Evolutionary conservation across 176 grass and related monocot genomes (phyloP).

Genomic region (Eleusine coracana): DNA sequence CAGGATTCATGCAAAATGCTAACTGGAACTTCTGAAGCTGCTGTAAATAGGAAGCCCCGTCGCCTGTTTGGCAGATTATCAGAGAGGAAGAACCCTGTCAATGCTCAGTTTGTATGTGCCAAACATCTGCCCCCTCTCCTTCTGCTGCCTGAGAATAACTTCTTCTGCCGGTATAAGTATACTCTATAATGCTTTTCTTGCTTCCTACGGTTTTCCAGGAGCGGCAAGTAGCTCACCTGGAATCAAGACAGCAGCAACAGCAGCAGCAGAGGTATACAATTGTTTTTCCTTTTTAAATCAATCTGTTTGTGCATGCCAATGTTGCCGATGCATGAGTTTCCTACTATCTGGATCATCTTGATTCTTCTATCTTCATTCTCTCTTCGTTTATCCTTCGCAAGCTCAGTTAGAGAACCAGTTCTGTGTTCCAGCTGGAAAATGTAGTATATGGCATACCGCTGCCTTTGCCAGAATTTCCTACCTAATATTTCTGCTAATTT

Average conservation of each 20-base stretch:
- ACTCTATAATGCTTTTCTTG: conserved; percentile 18
- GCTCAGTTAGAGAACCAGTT: conserved; percentile 2
- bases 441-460: not conserved
- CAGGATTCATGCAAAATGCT: conserved; percentile 60
- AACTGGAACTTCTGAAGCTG: conserved; percentile 21
- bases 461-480: not conserved
- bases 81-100: conserved; percentile 53
- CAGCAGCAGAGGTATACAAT: conserved; percentile 44
- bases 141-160: not conserved
- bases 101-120: conserved; percentile 53
- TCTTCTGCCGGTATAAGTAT: not conserved
- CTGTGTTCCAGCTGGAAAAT: not conserved
- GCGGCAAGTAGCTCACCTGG: conserved; percentile 45
- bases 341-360: conserved; percentile 5
- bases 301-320: not conserved
- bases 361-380: not conserved
- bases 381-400: conserved; percentile 6
- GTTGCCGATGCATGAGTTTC: not conserved
- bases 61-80: conserved; percentile 43
- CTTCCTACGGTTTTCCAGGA: conserved; percentile 43
- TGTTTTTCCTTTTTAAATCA: not conserved
- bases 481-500: not conserved
- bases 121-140: not conserved
- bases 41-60: conserved; percentile 39
- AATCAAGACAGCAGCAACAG: conserved; percentile 55